Evolutionary conservation across 75 land plant species (phyloP).

Genomic region (Sequoia sempervirens): DNA sequence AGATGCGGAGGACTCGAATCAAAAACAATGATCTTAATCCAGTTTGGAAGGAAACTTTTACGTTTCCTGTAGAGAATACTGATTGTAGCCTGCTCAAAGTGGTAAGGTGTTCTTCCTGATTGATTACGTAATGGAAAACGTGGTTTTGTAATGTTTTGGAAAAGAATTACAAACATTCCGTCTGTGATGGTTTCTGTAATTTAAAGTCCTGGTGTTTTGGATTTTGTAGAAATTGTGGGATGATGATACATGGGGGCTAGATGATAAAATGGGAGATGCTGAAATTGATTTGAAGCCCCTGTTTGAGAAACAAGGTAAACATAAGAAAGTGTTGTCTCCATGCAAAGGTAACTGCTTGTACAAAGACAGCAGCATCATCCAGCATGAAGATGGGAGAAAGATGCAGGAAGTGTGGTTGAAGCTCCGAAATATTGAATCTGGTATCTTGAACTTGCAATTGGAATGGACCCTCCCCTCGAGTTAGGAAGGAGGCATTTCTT

Average conservation of each 20-base stretch:
- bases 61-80: conserved; percentile 18
- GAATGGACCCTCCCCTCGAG: neutral
- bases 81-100: neutral
- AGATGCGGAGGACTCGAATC: conserved; percentile 27
- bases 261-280: conserved; percentile 52
- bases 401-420: neutral
- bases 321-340: conserved; percentile 2
- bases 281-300: conserved; percentile 37
- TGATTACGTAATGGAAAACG: neutral
- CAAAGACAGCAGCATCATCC: neutral
- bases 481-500: too few relatives aligned
- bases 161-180: neutral
- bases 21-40: conserved; percentile 31
- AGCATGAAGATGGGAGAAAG: neutral
- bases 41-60: conserved; percentile 68
- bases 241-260: conserved; percentile 35
- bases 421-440: neutral
- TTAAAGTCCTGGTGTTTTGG: neutral
- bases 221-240: conserved; percentile 43
- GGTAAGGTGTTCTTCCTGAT: neutral
- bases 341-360: neutral
- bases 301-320: conserved; percentile 9
- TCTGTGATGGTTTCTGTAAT: too few relatives aligned
- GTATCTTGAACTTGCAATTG: neutral
- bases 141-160: neutral